Evolutionary conservation across 2,329 filamentous ascomycete species (phyloP), one percentile per base, ranked within the genome.

Genomic region (Cladophialophora bantiana): DNA sequence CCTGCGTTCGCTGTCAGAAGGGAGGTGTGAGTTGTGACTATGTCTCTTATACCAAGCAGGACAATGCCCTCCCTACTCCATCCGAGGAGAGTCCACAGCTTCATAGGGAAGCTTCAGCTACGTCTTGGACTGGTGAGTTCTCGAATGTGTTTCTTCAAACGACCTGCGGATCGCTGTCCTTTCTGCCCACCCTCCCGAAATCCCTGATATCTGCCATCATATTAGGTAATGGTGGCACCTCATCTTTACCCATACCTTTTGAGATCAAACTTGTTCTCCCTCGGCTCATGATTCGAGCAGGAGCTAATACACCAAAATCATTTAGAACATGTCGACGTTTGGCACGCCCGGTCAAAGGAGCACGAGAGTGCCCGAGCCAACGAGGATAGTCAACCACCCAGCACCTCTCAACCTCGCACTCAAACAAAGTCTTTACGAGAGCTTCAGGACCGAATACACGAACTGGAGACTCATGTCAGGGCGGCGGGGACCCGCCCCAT

Each of bases 1-100:
- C 69, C 10, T 74, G 72, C 59, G 64, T 69, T 48, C 70, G 72
- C 6, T 74, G 72, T 66, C 68, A 70, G 56, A 74, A 71, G 66
- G 68, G 69, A 32, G 67, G 64, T 10, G 62, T 70, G 60, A 66
- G 59, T 52, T 74, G 72, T 59, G 65, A 70, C 60, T 74, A 74
- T 65, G 71, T 73, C 12, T 55, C 69, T 5, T 70, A 73, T 53
- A 70, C 72, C 34, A 65, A 65, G 35, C 56, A 64, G 12, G 63
- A 63, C 15, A 45, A 42, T 15, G 42, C 60, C n/a, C 32, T 69
- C 7, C 67, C 58, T 13, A 70, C 67, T 4, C 68, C 64, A 7
- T 65, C 59, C 13, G 68, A 69, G 31, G 67, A 65, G 34, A 71
- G 62, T 40, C 56, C 64, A 12, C 59, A 69, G 32, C 50, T 58